Base-by-base conservation (phyloP, 306 rosid genomes). In the Castanopsis chinensis region DNA sequence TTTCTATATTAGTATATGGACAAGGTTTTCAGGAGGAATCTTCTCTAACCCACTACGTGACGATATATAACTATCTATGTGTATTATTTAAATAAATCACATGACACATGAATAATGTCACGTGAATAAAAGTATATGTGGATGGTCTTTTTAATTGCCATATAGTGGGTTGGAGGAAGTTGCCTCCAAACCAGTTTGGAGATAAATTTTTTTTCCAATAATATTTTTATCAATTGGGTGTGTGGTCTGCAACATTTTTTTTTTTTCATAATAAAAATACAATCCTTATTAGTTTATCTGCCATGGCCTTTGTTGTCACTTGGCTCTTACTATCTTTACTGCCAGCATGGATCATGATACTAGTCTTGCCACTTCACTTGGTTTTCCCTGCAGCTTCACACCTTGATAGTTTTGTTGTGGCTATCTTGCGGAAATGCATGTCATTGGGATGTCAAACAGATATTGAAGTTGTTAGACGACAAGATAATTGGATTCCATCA, bases 331-430 rank as follows among this genome's bases (percentile, higher is more conserved):
- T 55, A 35, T 73, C 69, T 63, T 21, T 17, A 37, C 68, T 45
- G 61, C 12, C 19, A 60, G 52, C 72, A n/a, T 28, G 15, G 69
- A 37, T 65, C 55, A 25, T 23, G 32, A 59, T 58, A 9, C 23
- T 11, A 12, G 57, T 19, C 8, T n/a, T 59, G 17, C 58, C 43
- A 30, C 53, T 75, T 74, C 28, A 69, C 64, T 59, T 75, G 57
- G 73, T 18, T 59, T 27, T 72, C 2, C 54, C 73, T 82, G 82
- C 88, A 95, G 99, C 77, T 82, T 76, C 91, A 12, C 80, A 64
- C 76, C 82, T 56, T 19, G 84, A 69, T 63, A 58, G 63, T 75
- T 43, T 77, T 63, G 43, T 80, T 81, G 87, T 72, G 74, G 81
- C 78, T 67, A 43, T 83, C 73, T 56, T 83, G 18, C 85, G 59